A percentile compares a stretch with the other conserved stretches of the same genome.
phyloP scores from a whole-genome alignment of 179 eudicot genomes.

The Silene coronaria region DNA sequence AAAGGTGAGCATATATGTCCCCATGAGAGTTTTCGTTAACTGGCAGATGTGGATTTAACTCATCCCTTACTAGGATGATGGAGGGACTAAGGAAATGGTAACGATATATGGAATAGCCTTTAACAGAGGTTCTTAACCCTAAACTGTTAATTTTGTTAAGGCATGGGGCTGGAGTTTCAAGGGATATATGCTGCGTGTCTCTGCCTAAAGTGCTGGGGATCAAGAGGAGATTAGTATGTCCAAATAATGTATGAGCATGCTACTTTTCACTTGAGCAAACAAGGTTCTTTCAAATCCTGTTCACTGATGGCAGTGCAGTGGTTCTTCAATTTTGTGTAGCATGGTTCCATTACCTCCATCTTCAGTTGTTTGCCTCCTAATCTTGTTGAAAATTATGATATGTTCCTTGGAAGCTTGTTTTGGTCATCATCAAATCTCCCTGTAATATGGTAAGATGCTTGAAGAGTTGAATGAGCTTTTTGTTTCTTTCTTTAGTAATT shows the following conservation, averaged over 20 bases:
- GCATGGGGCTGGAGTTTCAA: no score
- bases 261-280: background rate
- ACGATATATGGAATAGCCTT: no score
- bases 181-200: no score
- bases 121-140: no score
- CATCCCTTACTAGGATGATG: no score
- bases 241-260: background rate
- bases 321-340: background rate
- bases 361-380: background rate
- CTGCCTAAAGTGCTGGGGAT: no score
- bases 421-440: background rate
- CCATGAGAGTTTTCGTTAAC: background rate
- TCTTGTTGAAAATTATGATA: background rate
- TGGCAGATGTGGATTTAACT: no score
- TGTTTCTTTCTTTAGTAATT: no score
- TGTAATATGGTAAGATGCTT: slow-evolving; percentile 6
- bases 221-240: no score
- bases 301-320: background rate
- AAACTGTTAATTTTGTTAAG: no score
- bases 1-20: background rate
- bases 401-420: background rate
- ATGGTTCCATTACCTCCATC: background rate
- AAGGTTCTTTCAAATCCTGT: background rate
- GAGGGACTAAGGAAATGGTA: no score
- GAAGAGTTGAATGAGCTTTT: background rate